These are phyloP conservation scores for Eimeria falciformis DNA, from an alignment of 169 alveolate species.

Conservation along the genomic window DNA sequence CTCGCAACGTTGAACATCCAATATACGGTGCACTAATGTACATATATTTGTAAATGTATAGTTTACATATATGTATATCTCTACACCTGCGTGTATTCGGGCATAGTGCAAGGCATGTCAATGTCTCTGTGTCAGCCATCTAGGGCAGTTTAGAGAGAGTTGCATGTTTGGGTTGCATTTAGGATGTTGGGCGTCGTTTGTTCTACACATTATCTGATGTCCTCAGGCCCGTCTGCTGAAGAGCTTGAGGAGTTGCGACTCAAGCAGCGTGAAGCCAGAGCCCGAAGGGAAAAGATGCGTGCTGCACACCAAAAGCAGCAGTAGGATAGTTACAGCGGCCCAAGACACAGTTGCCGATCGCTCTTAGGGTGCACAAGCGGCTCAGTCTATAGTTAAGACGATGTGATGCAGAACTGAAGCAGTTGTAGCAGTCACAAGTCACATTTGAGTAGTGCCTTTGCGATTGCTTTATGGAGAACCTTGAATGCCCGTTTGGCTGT, in stretches of 20 bases:
- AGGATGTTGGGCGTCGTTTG: neutral
- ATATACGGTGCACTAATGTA: no score
- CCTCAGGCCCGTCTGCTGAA: constrained; percentile 43
- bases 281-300: neutral
- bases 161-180: no score
- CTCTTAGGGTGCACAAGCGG: no score
- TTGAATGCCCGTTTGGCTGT: no score
- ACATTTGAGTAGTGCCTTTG: no score
- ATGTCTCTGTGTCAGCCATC: neutral
- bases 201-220: neutral
- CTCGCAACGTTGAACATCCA: no score
- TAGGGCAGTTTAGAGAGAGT: neutral
- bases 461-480: no score
- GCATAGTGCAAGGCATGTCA: neutral
- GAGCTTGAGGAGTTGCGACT: constrained; percentile 45
- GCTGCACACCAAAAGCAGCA: neutral
- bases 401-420: no score
- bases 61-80: neutral
- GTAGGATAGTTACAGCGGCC: no score
- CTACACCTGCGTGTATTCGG: neutral
- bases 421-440: no score
- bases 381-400: no score
- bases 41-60: neutral
- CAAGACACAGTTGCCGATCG: no score
- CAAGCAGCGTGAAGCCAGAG: constrained; percentile 49